phyloP scores from a whole-genome alignment of 2,329 filamentous ascomycete genomes.

The Fusarium sp. region DNA sequence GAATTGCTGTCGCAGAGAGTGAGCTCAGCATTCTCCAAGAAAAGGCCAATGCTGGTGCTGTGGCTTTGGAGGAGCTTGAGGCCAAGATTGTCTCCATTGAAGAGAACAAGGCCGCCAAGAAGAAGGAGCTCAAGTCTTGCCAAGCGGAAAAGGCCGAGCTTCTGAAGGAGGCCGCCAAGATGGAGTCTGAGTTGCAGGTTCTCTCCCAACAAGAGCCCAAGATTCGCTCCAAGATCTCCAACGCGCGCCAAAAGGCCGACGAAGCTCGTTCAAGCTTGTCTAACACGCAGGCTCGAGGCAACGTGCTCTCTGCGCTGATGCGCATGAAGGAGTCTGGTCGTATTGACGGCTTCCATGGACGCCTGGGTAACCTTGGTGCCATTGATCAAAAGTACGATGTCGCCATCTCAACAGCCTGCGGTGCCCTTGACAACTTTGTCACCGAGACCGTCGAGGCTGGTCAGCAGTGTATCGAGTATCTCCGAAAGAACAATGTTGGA shows the following conservation, averaged over 20 bases:
- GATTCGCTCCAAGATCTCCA: conserved; percentile 86
- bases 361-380: conserved; percentile 91
- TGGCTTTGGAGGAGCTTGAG: conserved; percentile 85
- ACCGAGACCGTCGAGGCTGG: conserved; percentile 96
- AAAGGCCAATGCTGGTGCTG: conserved; percentile 86
- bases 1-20: conserved; percentile 93
- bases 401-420: conserved; percentile 97
- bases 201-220: conserved; percentile 83
- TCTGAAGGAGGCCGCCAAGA: conserved; percentile 78
- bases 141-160: conserved; percentile 78
- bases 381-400: conserved; percentile 97
- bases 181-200: conserved; percentile 78
- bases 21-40: conserved; percentile 93
- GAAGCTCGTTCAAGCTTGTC: conserved; percentile 92
- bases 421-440: conserved; percentile 93
- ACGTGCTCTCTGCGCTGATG: conserved; percentile 92
- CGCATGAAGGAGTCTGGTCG: conserved; percentile 94
- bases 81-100: conserved; percentile 81
- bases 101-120: conserved; percentile 77
- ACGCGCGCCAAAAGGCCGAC: conserved; percentile 92
- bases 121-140: conserved; percentile 79
- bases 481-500: conserved; percentile 96
- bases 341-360: conserved; percentile 96
- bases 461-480: conserved; percentile 97
- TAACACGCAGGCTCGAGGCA: conserved; percentile 91